Conservation (phyloP, 202 grass and related monocot genomes). For the Zizania palustris region DNA sequence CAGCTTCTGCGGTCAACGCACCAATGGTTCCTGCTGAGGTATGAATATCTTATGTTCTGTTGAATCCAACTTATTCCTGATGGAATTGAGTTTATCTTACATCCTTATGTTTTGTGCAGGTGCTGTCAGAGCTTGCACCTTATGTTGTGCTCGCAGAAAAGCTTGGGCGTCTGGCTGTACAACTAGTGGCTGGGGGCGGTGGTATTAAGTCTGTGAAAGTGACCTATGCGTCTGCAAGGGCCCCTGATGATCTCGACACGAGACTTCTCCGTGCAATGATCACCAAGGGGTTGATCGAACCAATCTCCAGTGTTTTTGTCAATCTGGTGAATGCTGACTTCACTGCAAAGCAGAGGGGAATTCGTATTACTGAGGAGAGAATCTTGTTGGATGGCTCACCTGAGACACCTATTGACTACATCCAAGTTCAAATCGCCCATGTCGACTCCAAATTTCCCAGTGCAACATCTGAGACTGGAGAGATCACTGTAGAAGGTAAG, state of each 20-base stretch:
- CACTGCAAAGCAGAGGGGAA: constrained; percentile 75
- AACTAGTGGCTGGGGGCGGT: constrained; percentile 80
- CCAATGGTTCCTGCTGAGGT: constrained; percentile 94
- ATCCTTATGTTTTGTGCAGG: constrained; percentile 47
- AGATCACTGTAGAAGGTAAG: constrained; percentile 68
- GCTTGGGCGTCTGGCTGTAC: constrained; percentile 76
- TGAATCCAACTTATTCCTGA: not conserved
- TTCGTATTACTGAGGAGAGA: constrained; percentile 75
- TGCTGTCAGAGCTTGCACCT: constrained; percentile 83
- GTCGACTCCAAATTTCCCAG: constrained; percentile 78
- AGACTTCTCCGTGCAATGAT: constrained; percentile 91
- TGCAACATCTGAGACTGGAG: constrained; percentile 56
- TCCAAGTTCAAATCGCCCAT: constrained; percentile 75
- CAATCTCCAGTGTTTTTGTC: constrained; percentile 78
- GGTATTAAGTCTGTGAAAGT: constrained; percentile 94
- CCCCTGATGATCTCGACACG: constrained; percentile 89
- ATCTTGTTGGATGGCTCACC: constrained; percentile 68
- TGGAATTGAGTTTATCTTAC: not conserved
- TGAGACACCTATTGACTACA: constrained; percentile 73
- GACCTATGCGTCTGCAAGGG: constrained; percentile 68
- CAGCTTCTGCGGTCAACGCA: constrained; percentile 86
- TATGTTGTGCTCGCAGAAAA: constrained; percentile 79
- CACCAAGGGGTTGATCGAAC: constrained; percentile 87
- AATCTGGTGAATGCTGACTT: constrained; percentile 94
- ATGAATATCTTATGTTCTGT: not conserved